Percentiles rank a stretch among this genome's conserved stretches.
phyloP scores from a whole-genome alignment of 495 filamentous ascomycete genomes.

The Aspergillus bridgeri region DNA sequence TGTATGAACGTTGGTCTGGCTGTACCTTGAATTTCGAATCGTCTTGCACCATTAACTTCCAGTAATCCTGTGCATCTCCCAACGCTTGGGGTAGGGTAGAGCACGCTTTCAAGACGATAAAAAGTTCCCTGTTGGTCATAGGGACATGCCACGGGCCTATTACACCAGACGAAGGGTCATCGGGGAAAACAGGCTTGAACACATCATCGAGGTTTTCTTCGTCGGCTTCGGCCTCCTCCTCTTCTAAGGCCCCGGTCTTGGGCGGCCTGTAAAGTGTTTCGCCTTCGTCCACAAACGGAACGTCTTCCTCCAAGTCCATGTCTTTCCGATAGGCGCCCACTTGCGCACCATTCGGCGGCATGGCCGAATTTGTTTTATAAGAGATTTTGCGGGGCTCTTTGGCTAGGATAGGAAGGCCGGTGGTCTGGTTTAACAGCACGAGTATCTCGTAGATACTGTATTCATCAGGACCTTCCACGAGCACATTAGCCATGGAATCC shows the following conservation, averaged over 20 bases:
- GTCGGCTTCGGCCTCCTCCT: neutral
- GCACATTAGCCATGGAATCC: slow-evolving; percentile 68
- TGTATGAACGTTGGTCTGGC: slow-evolving; percentile 68
- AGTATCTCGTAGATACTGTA: slow-evolving; percentile 67
- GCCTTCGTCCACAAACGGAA: neutral
- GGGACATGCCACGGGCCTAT: slow-evolving; percentile 25
- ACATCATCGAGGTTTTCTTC: slow-evolving; percentile 34
- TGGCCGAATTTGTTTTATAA: slow-evolving; percentile 3
- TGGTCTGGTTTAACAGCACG: slow-evolving; percentile 70
- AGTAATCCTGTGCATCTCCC: slow-evolving; percentile 58
- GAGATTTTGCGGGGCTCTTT: slow-evolving; percentile 16
- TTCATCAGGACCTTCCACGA: slow-evolving; percentile 56
- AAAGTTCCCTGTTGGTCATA: slow-evolving; percentile 66
- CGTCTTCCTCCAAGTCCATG: slow-evolving; percentile 23
- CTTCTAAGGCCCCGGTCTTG: neutral
- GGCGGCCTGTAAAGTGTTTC: neutral
- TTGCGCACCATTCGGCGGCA: slow-evolving; percentile 4
- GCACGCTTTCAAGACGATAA: slow-evolving; percentile 63
- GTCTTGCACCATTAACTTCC: slow-evolving; percentile 61
- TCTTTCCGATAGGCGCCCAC: slow-evolving; percentile 14
- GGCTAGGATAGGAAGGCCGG: slow-evolving; percentile 55
- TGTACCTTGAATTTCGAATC: slow-evolving; percentile 42
- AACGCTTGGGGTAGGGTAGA: slow-evolving; percentile 28
- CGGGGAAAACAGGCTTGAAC: slow-evolving; percentile 32
- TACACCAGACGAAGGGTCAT: neutral